Conservation (phyloP, 768 basidiomycete species). For the Tylopilus subfusipes region DNA sequence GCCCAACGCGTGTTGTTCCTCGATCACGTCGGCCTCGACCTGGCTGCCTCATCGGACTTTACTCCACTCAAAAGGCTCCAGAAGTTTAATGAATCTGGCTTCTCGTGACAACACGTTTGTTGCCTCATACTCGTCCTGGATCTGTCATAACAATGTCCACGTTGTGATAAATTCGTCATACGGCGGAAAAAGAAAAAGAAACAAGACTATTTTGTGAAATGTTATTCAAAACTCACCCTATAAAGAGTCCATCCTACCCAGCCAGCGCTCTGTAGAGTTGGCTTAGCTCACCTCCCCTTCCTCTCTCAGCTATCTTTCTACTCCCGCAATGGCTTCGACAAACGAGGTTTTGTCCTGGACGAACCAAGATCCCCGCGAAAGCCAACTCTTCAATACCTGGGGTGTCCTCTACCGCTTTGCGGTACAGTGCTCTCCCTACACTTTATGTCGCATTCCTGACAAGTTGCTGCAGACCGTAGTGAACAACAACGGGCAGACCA, state of each 20-base stretch:
- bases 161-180: slow-evolving; percentile 67
- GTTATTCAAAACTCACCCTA: slow-evolving; percentile 42
- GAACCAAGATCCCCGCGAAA: slow-evolving; percentile 80
- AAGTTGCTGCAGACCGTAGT: slow-evolving; percentile 53
- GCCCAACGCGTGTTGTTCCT: slow-evolving; percentile 58
- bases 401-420: slow-evolving; percentile 80
- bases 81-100: slow-evolving; percentile 57
- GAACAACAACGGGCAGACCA: slow-evolving; percentile 58
- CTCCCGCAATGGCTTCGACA: slow-evolving; percentile 46
- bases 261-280: slow-evolving; percentile 21
- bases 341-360: slow-evolving; percentile 84
- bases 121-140: slow-evolving; percentile 64
- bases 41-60: slow-evolving; percentile 53
- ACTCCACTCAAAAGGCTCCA: slow-evolving; percentile 69
- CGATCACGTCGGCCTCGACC: slow-evolving; percentile 63
- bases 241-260: slow-evolving; percentile 43
- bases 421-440: slow-evolving; percentile 38
- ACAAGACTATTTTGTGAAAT: slow-evolving; percentile 46
- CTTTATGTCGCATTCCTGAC: slow-evolving; percentile 25
- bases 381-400: slow-evolving; percentile 77
- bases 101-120: slow-evolving; percentile 68
- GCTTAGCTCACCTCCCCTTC: slow-evolving; percentile 30
- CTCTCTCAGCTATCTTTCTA: slow-evolving; percentile 33
- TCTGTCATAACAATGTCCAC: slow-evolving; percentile 67
- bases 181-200: slow-evolving; percentile 37